phyloP scores from a whole-genome alignment of 2,329 filamentous ascomycete species.

The Beauveria asiatica region DNA sequence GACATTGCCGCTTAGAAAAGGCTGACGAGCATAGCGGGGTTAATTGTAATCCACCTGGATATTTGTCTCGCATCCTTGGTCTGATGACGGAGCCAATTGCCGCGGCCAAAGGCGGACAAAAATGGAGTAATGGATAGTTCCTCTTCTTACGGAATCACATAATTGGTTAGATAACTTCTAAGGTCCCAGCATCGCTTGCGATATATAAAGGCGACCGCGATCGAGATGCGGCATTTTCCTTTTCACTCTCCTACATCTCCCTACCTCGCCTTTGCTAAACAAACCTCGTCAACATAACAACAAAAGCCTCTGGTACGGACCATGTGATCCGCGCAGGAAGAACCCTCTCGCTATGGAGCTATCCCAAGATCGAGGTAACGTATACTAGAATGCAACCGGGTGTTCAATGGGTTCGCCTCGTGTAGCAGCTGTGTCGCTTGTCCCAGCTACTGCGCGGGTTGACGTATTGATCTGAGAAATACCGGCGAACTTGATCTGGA shows the following conservation, averaged over 20 bases:
- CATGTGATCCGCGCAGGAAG: constrained; percentile 2
- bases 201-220: not conserved
- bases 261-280: not conserved
- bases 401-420: constrained; percentile 11
- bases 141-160: not conserved
- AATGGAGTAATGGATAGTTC: not conserved
- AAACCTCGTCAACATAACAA: not conserved
- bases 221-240: not conserved
- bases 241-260: not conserved
- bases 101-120: not conserved
- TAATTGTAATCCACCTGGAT: constrained; percentile 9
- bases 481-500: constrained; percentile 80
- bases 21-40: constrained; percentile 5
- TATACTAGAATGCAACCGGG: constrained; percentile 28
- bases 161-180: not conserved
- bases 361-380: constrained; percentile 34
- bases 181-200: constrained; percentile 1
- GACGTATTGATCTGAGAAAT: constrained; percentile 58
- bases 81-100: not conserved
- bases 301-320: constrained; percentile 8
- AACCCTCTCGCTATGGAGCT: constrained; percentile 22
- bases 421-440: not conserved
- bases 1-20: not conserved
- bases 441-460: not conserved
- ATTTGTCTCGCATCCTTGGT: not conserved